Evolutionary conservation across 768 basidiomycete genomes (phyloP).

Genomic region (Leccinum rimulosum): DNA sequence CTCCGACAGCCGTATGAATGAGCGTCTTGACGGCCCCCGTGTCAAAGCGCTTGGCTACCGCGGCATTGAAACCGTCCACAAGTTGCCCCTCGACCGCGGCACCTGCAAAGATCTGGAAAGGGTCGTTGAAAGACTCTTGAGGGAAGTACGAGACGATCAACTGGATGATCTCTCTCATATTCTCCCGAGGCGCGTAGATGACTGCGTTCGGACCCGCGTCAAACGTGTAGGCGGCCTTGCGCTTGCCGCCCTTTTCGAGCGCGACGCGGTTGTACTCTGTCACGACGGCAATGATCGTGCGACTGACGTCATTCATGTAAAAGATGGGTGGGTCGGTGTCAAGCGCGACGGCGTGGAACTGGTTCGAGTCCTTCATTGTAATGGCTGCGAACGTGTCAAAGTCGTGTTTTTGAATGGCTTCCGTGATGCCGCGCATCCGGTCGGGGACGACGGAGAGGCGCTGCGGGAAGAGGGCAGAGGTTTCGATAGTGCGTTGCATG

Average conservation of each 20-base stretch:
- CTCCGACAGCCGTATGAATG: conserved; percentile 92
- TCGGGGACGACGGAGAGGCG: conserved; percentile 89
- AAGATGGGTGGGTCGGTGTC: conserved; percentile 98
- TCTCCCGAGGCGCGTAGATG: conserved; percentile 80
- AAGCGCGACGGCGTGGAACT: conserved; percentile 97
- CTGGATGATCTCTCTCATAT: conserved; percentile 75
- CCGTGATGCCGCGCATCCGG: conserved; percentile 79
- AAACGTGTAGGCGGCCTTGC: conserved; percentile 96
- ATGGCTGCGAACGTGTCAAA: conserved; percentile 87
- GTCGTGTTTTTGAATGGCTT: conserved; percentile 75
- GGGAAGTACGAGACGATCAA: conserved; percentile 87
- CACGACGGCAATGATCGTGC: conserved; percentile 88
- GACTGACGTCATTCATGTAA: conserved; percentile 97
- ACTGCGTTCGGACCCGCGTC: conserved; percentile 99
- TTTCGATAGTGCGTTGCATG: conserved; percentile 98
- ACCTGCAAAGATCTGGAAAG: conserved; percentile 58
- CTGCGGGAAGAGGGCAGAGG: conserved; percentile 82
- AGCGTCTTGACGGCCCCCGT: conserved; percentile 81
- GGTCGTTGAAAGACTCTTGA: conserved; percentile 73
- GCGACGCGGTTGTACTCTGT: conserved; percentile 89
- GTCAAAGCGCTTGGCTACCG: conserved; percentile 69
- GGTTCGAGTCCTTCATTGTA: conserved; percentile 98
- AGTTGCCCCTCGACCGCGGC: conserved; percentile 47
- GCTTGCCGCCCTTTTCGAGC: conserved; percentile 50
- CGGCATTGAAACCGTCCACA: conserved; percentile 72